Evolutionary conservation across 2,329 filamentous ascomycete species (phyloP), one percentile per base, ranked within the genome.

Genomic region (Ilyonectria destructans): DNA sequence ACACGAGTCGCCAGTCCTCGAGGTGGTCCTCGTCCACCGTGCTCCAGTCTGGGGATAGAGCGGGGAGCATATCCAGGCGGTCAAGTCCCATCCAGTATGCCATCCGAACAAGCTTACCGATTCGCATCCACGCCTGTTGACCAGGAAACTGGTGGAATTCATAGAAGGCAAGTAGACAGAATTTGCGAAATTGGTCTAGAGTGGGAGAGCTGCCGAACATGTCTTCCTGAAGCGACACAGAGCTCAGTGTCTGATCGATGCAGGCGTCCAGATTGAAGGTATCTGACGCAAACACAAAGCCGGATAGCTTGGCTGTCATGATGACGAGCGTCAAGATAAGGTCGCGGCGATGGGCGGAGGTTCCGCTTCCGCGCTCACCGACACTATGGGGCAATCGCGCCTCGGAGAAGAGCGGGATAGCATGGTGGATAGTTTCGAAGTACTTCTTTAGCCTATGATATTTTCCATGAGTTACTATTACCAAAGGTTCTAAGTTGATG

Each of bases 81-180:
- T 54, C 51, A 26, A 54, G 51, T 15, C 51, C 51, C 17, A 33
- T 35, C 51, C 51, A 54, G n/a, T 54, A 54, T 10, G 51, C 51
- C 13, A 54, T 33, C 6, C 51, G 51, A 21, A 35, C 33, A 13
- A 54, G 29, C 33, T 54, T 54, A 3, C 51, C 51, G 29, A 54
- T 31, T n/a, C 51, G 51, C 51, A 54, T 54, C 51, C 51, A 54
- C 19, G 51, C 51, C 15, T 54, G 51, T n/a, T 54, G 51, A 17
- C 51, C 51, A 9, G 51, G 51, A 54, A 54, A 54, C 12, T 54
- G 51, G 19, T 54, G 51, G 12, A 54, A 54, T 26, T 54, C 51
- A 19, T 54, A 54, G 51, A 54, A 54, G 29, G 51, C 51, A 15
- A 54, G 26, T 7, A 54, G 51, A 17, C 51, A 54, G 8, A 31